Evolutionary conservation across 2,329 filamentous ascomycete species (phyloP).

Genomic region (Nemania bipapillata): DNA sequence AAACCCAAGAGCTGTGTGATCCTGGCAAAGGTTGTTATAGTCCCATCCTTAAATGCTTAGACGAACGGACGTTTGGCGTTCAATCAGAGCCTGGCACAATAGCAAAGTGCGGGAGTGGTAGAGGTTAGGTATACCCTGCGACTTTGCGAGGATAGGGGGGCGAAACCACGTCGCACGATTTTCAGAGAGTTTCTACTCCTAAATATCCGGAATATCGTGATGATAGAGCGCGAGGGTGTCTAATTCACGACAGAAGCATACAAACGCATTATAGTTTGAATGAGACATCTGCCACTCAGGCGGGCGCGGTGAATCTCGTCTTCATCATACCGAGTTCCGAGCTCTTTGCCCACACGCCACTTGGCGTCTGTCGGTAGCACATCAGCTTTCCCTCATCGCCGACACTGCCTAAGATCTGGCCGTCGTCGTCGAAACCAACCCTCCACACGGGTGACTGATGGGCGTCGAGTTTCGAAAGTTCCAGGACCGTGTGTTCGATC

Average conservation of each 20-base stretch:
- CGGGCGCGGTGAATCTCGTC: constrained; percentile 59
- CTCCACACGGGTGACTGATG: constrained; percentile 79
- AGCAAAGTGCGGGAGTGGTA: not conserved
- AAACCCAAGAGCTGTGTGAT: not conserved
- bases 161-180: not conserved
- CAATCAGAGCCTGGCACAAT: not conserved
- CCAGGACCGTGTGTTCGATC: constrained; percentile 69
- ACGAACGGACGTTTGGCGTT: no score
- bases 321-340: constrained; percentile 69
- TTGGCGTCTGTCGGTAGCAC: constrained; percentile 69
- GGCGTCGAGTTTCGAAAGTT: constrained; percentile 73
- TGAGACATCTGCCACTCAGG: not conserved
- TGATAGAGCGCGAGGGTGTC: not conserved
- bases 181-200: not conserved
- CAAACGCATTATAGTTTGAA: not conserved
- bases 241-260: not conserved
- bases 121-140: no score
- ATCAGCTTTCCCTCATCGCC: constrained; percentile 77
- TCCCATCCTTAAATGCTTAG: not conserved
- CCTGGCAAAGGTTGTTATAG: not conserved
- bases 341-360: constrained; percentile 69
- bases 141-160: no score
- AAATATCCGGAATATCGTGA: not conserved
- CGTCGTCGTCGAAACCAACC: constrained; percentile 75
- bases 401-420: constrained; percentile 78